Base-by-base conservation (phyloP, 164 flowering plant genomes). In the Sedum album region DNA sequence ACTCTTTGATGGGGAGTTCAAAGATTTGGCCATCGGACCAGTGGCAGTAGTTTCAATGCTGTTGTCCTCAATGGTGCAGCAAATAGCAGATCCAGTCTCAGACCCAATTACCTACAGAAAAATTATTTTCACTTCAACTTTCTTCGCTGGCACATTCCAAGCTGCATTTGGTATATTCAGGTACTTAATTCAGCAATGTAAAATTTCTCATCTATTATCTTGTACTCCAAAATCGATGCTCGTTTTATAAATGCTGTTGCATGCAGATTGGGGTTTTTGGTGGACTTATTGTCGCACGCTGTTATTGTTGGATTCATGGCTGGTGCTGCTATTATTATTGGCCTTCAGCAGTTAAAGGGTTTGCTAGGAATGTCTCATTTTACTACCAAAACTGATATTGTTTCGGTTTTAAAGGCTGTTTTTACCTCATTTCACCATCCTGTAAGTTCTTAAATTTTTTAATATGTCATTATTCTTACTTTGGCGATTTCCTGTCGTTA, bases 291-390 rank as follows among this genome's bases (percentile, higher is more conserved):
- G 21, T 92, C 97, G 38, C 97, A 92, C 79, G 96, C 97, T 78
- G 91, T 89, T 18, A 76, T 87, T 67, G 96, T 92, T 66, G 97
- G 94, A 64, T 92, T 92, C 81, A 89, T 88, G 94, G 97, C 81
- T 0, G 97, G 97, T 18, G 97, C 97, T 62, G 97, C 97, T 71
- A 87, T 92, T 44, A 76, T 88, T 11, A 92, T 91, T 55, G 96
- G 91, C 14, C 88, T 89, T 38, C 97, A 89, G 69, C 97, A 92
- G 51, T 79, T 92, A 7, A 92, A 86, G 71, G 94, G 94, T 14
- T 76, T 89, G 26, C 79, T 92, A 31, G 97, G 91, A 7, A 77
- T 89, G 64, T 69, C 44, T 36, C 84, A 87, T 49, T 88, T 88
- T 76, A 86, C 97, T 25, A 80, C 74, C 65, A 86, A 88, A 70